Conservation (phyloP, 2,329 filamentous ascomycete species). For the Aureobasidium sp. region DNA sequence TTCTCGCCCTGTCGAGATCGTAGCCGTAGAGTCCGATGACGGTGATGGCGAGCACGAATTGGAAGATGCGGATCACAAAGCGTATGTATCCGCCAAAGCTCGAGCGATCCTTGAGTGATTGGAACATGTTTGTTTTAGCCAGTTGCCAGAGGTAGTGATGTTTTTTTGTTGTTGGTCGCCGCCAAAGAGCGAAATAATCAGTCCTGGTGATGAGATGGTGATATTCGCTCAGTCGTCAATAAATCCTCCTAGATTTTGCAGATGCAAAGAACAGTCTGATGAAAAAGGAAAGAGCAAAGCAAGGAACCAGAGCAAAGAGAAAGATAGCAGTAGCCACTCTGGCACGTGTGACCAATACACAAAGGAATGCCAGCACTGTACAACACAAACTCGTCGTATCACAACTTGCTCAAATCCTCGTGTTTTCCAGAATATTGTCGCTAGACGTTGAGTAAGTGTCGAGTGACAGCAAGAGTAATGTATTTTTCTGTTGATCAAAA, state of each 20-base stretch:
- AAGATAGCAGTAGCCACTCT: neutral
- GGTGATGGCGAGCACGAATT: conserved; percentile 68
- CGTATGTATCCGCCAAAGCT: conserved; percentile 35
- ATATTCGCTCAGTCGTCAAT: neutral
- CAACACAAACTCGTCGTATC: neutral
- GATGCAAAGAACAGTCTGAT: neutral
- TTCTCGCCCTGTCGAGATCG: conserved; percentile 53
- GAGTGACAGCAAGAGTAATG: neutral
- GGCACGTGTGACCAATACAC: neutral
- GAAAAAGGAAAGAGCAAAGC: neutral
- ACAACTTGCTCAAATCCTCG: neutral
- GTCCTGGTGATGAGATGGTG: neutral
- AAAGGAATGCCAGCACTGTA: neutral
- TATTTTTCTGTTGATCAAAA: neutral
- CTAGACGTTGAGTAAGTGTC: neutral
- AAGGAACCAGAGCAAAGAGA: neutral
- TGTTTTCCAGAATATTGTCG: neutral
- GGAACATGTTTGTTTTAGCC: neutral
- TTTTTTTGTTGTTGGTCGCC: neutral
- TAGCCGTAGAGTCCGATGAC: conserved; percentile 72
- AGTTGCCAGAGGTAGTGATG: neutral
- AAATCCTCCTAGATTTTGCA: neutral
- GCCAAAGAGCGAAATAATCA: neutral
- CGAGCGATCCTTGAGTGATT: conserved; percentile 3
- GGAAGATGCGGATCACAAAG: conserved; percentile 60